These are phyloP conservation scores for Aspergillus bridgeri DNA, from an alignment of 495 filamentous ascomycete species.

Conservation along the genomic window DNA sequence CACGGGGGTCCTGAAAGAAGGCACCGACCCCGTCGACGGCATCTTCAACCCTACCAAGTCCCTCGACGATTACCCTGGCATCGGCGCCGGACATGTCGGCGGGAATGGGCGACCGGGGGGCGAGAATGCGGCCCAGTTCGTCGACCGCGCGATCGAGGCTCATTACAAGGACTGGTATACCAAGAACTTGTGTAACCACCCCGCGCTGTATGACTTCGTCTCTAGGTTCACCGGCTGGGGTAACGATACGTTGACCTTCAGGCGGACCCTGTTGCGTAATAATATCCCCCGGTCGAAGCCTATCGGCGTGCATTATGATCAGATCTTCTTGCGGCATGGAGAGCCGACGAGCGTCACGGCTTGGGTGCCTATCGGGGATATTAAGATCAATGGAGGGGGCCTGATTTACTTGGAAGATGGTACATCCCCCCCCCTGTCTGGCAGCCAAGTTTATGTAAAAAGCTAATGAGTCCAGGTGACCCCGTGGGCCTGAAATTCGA, in stretches of 20 bases:
- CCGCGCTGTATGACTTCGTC: constrained; percentile 48
- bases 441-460: background rate
- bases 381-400: constrained; percentile 54
- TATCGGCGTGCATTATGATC: constrained; percentile 64
- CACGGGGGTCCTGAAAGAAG: constrained; percentile 52
- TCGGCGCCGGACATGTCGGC: constrained; percentile 51
- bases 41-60: constrained; percentile 51
- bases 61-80: constrained; percentile 51
- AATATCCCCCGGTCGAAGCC: constrained; percentile 57
- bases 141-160: constrained; percentile 53
- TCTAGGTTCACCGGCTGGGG: constrained; percentile 54
- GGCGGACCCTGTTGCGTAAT: constrained; percentile 52
- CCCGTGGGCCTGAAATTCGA: constrained; percentile 45
- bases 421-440: constrained; percentile 11
- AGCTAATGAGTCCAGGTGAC: constrained; percentile 24
- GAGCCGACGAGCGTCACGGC: constrained; percentile 56
- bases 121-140: constrained; percentile 43
- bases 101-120: constrained; percentile 48
- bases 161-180: constrained; percentile 57
- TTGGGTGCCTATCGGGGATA: constrained; percentile 64
- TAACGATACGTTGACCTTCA: constrained; percentile 44
- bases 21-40: constrained; percentile 40
- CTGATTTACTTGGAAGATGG: constrained; percentile 60
- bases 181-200: constrained; percentile 55
- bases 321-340: constrained; percentile 60